These are phyloP conservation scores for Austropuccinia psidii DNA, from an alignment of 1,284 basidiomycete species.

Conservation along the genomic window DNA sequence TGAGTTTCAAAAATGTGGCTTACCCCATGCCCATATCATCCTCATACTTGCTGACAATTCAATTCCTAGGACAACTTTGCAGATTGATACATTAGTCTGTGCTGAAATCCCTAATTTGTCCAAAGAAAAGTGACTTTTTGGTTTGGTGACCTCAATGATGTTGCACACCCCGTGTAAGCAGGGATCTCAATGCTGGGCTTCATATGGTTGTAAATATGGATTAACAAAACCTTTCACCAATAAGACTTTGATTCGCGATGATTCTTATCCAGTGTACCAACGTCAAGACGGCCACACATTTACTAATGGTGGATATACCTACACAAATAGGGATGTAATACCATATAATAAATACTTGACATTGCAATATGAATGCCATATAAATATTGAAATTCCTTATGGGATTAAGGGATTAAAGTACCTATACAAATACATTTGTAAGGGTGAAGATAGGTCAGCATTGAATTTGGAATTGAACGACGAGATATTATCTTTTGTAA, in stretches of 20 bases:
- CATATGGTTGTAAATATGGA: constrained; percentile 49
- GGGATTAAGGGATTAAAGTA: constrained; percentile 50
- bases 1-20: constrained; percentile 53
- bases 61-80: constrained; percentile 47
- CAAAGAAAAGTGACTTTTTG: constrained; percentile 49
- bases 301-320: constrained; percentile 42
- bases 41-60: constrained; percentile 41
- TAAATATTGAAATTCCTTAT: constrained; percentile 51
- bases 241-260: constrained; percentile 47
- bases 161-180: constrained; percentile 52
- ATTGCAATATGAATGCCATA: constrained; percentile 51
- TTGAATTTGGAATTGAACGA: constrained; percentile 37
- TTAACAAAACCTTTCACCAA: constrained; percentile 50
- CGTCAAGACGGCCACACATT: not conserved
- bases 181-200: constrained; percentile 48
- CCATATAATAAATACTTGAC: constrained; percentile 48
- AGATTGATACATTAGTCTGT: constrained; percentile 50
- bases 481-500: not conserved
- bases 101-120: constrained; percentile 51
- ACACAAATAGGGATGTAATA: constrained; percentile 46
- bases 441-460: constrained; percentile 50
- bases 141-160: constrained; percentile 49
- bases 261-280: constrained; percentile 49
- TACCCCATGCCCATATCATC: constrained; percentile 54
- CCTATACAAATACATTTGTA: constrained; percentile 53